Evolutionary conservation across 192 early-diverging fungal genomes (phyloP), one percentile per base, ranked within the genome.

Genomic region (Podila clonocystis): DNA sequence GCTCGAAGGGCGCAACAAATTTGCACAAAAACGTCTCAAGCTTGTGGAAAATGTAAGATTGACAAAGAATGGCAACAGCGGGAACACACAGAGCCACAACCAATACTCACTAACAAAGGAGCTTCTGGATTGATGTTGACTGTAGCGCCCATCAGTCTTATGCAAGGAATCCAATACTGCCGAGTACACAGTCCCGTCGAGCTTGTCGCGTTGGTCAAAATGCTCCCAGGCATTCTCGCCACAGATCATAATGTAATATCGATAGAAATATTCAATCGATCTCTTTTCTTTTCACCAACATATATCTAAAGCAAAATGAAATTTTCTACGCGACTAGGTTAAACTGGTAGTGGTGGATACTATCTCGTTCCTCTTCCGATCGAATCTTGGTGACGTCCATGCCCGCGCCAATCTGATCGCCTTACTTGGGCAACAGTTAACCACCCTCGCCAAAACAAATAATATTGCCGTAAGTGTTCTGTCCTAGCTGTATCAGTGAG

Each of bases 101-200:
- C 0, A 9, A 36, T 36, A 36, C 34, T 45, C 15, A 15, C 17
- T 45, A 45, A 4, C 41, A 1, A 17, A 45, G 15, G 3, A 4
- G 13, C 33, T 3, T 45, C 1, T 45, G 13, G 41, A 15, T 15
- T 55, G 52, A 55, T 17, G 4, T 11, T 55, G 41, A 45, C 13
- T 17, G 26, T 26, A 55, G 52, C 60, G 31, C 7, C 24, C 0
- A 65, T 72, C 0, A 48, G 9, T 19, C n/a, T 83, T 6, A 62
- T 83, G 59, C 48, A 64, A 26, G 73, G 82, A 9, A 77, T 83
- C 6, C 68, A 70, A 30, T 83, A 83, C 36, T 83, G 69, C 62
- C 82, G 82, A 3, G 73, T 75, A 3, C 75, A 83, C 33, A 78
- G 75, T 29, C 74, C 74, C 19, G 63, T 75, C 0, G 82, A 83